Evolutionary conservation across 768 basidiomycete species (phyloP), one percentile per base, ranked within the genome.

Genomic region (Dioszegia crocea): DNA sequence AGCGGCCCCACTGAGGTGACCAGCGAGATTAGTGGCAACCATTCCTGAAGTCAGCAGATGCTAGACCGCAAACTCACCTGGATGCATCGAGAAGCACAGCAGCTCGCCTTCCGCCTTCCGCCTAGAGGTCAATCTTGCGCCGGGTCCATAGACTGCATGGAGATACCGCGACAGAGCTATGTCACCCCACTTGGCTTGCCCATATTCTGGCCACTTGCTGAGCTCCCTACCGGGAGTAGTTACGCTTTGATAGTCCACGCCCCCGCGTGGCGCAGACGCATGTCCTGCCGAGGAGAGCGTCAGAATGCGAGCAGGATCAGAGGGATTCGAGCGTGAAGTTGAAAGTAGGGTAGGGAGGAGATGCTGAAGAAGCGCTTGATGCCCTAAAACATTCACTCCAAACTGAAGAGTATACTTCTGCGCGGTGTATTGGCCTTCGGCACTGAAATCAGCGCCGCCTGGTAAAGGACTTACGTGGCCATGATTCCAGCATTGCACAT

Each of bases 401-500:
- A 74, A 70, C 55, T 74, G 72, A 2, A 74, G 61, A 6, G 67
- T 65, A 44, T 68, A 71, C 21, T 66, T 65, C 45, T 74, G 72
- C 19, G 67, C 61, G 21, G 72, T 74, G 46, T 57, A 63, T 39
- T 53, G 43, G 1, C 72, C 69, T 27, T 56, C 56, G 1, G 56
- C 64, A 6, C 71, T 73, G 58, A 21, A n/a, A 51, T 53, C 16
- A 53, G 50, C 29, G 12, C 30, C 12, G 19, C 26, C 19, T 24
- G n/a, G 16, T 19, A 17, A 23, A 26, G 4, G 0, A 62, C 71
- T 63, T 54, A 73, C 72, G 69, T 65, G 23, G 69, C 69, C 72
- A 74, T 74, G 36, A 74, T 61, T 21, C 72, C 72, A 46, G 72
- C 72, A 59, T 74, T 74, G n/a, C 63, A 64, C 33, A 68, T 70